Percentiles rank a stretch among this genome's conserved stretches.
These are phyloP conservation scores for Penicillium alfredii DNA, from an alignment of 495 filamentous ascomycete genomes.

Conservation along the genomic window DNA sequence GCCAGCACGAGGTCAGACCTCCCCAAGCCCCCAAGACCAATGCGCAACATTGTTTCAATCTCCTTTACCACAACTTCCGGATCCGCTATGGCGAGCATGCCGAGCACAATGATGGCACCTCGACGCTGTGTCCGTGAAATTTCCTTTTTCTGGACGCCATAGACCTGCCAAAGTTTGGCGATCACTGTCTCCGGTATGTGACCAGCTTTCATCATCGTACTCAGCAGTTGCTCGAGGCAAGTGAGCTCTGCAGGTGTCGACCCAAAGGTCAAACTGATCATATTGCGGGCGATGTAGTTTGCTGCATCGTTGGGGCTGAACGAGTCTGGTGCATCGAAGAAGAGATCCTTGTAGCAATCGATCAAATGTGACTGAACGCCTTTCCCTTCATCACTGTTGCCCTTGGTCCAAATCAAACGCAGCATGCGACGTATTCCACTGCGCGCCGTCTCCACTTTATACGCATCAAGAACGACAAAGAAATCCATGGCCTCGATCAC, in stretches of 20 bases:
- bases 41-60: slow-evolving; percentile 87
- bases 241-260: slow-evolving; percentile 91
- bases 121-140: slow-evolving; percentile 89
- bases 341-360: slow-evolving; percentile 91
- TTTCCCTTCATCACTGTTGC: slow-evolving; percentile 97
- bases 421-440: slow-evolving; percentile 89
- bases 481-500: slow-evolving; percentile 99
- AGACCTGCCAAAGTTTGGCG: slow-evolving; percentile 94
- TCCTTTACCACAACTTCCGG: slow-evolving; percentile 90
- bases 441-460: slow-evolving; percentile 89
- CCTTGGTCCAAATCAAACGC: slow-evolving; percentile 96
- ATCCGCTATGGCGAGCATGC: slow-evolving; percentile 91
- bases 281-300: slow-evolving; percentile 94
- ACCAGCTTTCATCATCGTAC: slow-evolving; percentile 94
- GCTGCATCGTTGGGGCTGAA: slow-evolving; percentile 87
- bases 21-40: slow-evolving; percentile 77
- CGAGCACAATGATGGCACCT: slow-evolving; percentile 91
- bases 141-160: slow-evolving; percentile 86
- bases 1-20: slow-evolving; percentile 79
- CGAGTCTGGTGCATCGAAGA: slow-evolving; percentile 86
- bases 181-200: slow-evolving; percentile 81
- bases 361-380: slow-evolving; percentile 96
- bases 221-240: slow-evolving; percentile 86
- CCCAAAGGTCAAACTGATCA: slow-evolving; percentile 97
- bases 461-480: slow-evolving; percentile 88